Evolutionary conservation across 2,329 filamentous ascomycete genomes (phyloP).

Genomic region (Chaetomiaceae sp.): DNA sequence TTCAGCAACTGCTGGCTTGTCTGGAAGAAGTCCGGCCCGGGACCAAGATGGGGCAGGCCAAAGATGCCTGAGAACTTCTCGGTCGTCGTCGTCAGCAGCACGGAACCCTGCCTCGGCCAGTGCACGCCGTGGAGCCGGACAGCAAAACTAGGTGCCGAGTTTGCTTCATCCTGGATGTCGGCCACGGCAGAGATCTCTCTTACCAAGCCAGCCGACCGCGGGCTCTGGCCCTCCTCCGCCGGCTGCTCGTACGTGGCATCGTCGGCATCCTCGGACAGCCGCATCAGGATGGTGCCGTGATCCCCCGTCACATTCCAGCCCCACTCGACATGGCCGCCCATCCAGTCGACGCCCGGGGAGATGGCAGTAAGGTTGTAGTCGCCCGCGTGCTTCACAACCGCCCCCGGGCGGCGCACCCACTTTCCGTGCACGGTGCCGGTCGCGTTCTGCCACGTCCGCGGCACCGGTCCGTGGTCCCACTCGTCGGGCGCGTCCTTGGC

Average conservation of each 20-base stretch:
- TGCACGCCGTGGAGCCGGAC: constrained; percentile 79
- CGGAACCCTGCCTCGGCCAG: constrained; percentile 71
- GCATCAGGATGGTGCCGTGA: constrained; percentile 62
- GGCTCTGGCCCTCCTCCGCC: constrained; percentile 28
- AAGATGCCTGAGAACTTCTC: constrained; percentile 94
- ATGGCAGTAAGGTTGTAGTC: constrained; percentile 60
- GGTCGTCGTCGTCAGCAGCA: constrained; percentile 82
- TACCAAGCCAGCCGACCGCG: constrained; percentile 45
- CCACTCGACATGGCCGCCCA: constrained; percentile 54
- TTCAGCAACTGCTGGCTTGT: constrained; percentile 63
- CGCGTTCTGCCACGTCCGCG: constrained; percentile 66
- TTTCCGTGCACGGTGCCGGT: constrained; percentile 71
- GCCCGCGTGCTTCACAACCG: constrained; percentile 39
- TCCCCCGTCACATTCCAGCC: constrained; percentile 73
- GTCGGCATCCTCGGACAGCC: constrained; percentile 53
- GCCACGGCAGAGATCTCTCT: constrained; percentile 65
- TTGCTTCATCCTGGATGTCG: constrained; percentile 64
- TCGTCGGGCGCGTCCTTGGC: constrained; percentile 19
- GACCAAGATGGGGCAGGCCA: constrained; percentile 74
- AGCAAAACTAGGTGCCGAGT: constrained; percentile 68
- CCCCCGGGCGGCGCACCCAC: constrained; percentile 58
- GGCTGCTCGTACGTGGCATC: constrained; percentile 37
- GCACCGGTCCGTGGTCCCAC: constrained; percentile 28
- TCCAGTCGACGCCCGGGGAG: constrained; percentile 61
- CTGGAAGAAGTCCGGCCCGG: constrained; percentile 50